Evolutionary conservation across 148 eudicot species (phyloP), one percentile per base, ranked within the genome.

Genomic region (Cornus kousa): DNA sequence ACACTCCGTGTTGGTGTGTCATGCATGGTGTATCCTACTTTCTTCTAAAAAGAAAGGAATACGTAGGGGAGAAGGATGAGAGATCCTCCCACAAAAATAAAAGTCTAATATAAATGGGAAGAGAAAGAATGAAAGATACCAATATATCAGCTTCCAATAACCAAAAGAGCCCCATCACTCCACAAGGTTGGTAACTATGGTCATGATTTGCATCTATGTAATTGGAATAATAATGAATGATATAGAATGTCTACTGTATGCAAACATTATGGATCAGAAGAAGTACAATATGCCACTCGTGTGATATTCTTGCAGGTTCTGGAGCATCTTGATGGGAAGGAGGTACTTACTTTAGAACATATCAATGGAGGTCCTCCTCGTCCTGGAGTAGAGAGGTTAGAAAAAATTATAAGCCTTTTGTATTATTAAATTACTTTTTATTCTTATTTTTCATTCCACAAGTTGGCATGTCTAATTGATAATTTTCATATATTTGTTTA

Each of bases 331-430:
- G 97, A 97, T 13, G 79, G 74, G 74, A 87, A 77, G 82, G 90
- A 90, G 88, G 91, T 95, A 79, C 91, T 95, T 74, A 90, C 92
- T 14, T 68, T 80, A 72, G 97, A 90, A 57, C 94, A 87, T 72
- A 91, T 95, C 19, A 88, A 83, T 79, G 87, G 81, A 60, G 97
- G 91, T 75, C 89, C 97, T 24, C 83, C 84, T 74, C 79, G 89
- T 80, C 87, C 87, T 71, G 99, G 97, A 77, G 93, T 93, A 76
- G 93, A 95, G 87, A 95, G 99, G 99, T 93, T 12, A 79, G 87
- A 70, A 73, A 50, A 59, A 39, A 66, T 72, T 73, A 33, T 23
- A 7, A 39, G 32, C 13, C 46, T 74, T 64, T 10, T 32, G 12
- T 67, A 43, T 69, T 59, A 40, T 50, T 43, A 7, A n/a, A 65